Base-by-base conservation (phyloP, 2,329 filamentous ascomycete genomes). In the Fusarium sp. region DNA sequence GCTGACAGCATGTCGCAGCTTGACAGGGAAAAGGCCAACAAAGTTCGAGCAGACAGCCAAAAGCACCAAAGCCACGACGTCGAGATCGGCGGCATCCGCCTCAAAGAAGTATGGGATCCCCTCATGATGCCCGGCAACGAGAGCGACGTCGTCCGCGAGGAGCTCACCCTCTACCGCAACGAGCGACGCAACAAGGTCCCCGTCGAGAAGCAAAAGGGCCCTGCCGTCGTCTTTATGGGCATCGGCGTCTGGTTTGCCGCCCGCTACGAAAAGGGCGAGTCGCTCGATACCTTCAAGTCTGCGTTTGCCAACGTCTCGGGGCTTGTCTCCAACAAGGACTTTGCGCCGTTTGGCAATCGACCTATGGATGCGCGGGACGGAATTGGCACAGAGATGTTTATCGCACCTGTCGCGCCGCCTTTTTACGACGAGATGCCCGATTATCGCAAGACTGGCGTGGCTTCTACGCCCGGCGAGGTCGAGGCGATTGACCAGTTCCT, bases 61-160 rank as follows among this genome's bases (percentile, higher is more conserved):
- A 66, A 66, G 49, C 62, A 65, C 39, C 53, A 61, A 19, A 63
- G 59, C 9, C 62, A 65, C 39, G 62, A 65, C 31, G 46, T 66
- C 44, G 58, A 60, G 29, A 53, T 65, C n/a, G 63, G 50, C 9
- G 63, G 53, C 3, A 50, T 65, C 14, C 63, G 63, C 21, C 48
- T 66, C 7, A 44, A 56, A 17, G 87, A 86, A 55, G 70, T 86
- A 10, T 89, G 85, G 84, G 86, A 89, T 71, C 86, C 87, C 2
- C 87, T 79, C 75, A 75, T 88, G 17, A 85, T 88, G 71, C 63
- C 76, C 14, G 65, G 58, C 25, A 64, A 66, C 27, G 59, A 58
- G 19, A 64, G 49, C 38, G 44, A 49, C 15, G 43, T 51, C 3
- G 61, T 49, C 31, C 62, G 44, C 13, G 57, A 67, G 7, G 62